Evolutionary conservation across 2,329 filamentous ascomycete genomes (phyloP).

Genomic region (Parastagonospora avenae): DNA sequence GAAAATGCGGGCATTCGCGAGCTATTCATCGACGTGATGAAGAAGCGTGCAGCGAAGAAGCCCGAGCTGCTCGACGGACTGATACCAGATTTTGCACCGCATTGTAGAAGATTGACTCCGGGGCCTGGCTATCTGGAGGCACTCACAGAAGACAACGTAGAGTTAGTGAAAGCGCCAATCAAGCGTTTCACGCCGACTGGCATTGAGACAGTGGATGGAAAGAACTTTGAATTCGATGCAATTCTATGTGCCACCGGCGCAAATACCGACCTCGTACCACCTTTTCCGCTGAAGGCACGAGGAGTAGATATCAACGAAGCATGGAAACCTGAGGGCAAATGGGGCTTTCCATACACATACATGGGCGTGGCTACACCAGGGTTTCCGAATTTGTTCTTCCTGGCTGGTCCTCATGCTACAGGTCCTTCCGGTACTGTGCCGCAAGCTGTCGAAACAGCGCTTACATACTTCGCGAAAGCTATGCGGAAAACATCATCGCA

Average conservation of each 20-base stretch:
- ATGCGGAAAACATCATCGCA: slow-evolving; percentile 70
- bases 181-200: slow-evolving; percentile 45
- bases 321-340: slow-evolving; percentile 62
- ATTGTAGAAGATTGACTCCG: slow-evolving; percentile 43
- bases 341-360: slow-evolving; percentile 71
- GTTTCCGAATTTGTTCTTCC: slow-evolving; percentile 70
- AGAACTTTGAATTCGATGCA: slow-evolving; percentile 47
- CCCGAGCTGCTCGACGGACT: slow-evolving; percentile 50
- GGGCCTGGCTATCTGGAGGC: slow-evolving; percentile 48
- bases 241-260: slow-evolving; percentile 70
- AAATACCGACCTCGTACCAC: slow-evolving; percentile 57
- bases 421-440: slow-evolving; percentile 67
- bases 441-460: slow-evolving; percentile 68
- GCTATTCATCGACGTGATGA: slow-evolving; percentile 41
- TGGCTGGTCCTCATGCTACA: slow-evolving; percentile 57
- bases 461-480: slow-evolving; percentile 69
- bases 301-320: slow-evolving; percentile 60
- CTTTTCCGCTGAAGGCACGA: slow-evolving; percentile 64
- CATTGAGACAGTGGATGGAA: slow-evolving; percentile 48
- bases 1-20: slow-evolving; percentile 41
- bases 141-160: slow-evolving; percentile 49
- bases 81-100: slow-evolving; percentile 46
- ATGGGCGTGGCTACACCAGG: slow-evolving; percentile 66
- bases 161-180: slow-evolving; percentile 49
- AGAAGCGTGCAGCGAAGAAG: slow-evolving; percentile 47